These are phyloP conservation scores for Mycena alexandri DNA, from an alignment of 768 basidiomycete species.

Conservation along the genomic window DNA sequence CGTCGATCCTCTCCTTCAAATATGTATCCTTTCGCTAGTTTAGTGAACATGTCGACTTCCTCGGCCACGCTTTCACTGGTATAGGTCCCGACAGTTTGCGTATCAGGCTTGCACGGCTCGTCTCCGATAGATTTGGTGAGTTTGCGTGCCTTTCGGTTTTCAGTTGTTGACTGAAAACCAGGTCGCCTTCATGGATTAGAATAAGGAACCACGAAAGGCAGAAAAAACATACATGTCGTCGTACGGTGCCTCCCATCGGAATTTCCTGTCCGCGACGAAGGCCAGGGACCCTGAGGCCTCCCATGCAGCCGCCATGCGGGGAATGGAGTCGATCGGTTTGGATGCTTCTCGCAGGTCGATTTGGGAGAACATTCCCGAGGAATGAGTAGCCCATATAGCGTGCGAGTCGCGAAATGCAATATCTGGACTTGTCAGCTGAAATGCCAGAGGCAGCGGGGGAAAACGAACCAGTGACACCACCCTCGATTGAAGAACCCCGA, in stretches of 20 bases:
- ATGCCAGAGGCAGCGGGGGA: slow-evolving; percentile 10
- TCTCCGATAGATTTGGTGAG: slow-evolving; percentile 72
- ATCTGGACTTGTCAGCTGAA: slow-evolving; percentile 56
- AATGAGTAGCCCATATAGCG: slow-evolving; percentile 79
- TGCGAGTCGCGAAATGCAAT: slow-evolving; percentile 78
- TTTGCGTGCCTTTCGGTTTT: slow-evolving; percentile 49
- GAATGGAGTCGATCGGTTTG: slow-evolving; percentile 76
- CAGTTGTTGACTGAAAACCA: slow-evolving; percentile 47
- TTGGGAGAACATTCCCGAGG: slow-evolving; percentile 83
- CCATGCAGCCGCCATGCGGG: slow-evolving; percentile 76
- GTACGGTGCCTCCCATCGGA: slow-evolving; percentile 77
- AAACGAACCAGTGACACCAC: slow-evolving; percentile 77
- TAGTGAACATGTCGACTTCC: slow-evolving; percentile 64
- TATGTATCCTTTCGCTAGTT: slow-evolving; percentile 74
- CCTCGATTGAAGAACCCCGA: slow-evolving; percentile 72
- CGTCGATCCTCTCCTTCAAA: slow-evolving; percentile 62
- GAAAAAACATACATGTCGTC: slow-evolving; percentile 77
- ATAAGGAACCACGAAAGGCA: slow-evolving; percentile 1
- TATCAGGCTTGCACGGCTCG: slow-evolving; percentile 57
- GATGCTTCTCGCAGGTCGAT: slow-evolving; percentile 76
- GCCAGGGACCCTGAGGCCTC: slow-evolving; percentile 72
- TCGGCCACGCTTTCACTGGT: slow-evolving; percentile 49
- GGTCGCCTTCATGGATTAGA: slow-evolving; percentile 50
- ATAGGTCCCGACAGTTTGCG: slow-evolving; percentile 72
- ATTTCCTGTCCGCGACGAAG: slow-evolving; percentile 71